Evolutionary conservation across 257 asterid genomes (phyloP), one percentile per base, ranked within the genome.

Genomic region (Solanum bulbocastanum): DNA sequence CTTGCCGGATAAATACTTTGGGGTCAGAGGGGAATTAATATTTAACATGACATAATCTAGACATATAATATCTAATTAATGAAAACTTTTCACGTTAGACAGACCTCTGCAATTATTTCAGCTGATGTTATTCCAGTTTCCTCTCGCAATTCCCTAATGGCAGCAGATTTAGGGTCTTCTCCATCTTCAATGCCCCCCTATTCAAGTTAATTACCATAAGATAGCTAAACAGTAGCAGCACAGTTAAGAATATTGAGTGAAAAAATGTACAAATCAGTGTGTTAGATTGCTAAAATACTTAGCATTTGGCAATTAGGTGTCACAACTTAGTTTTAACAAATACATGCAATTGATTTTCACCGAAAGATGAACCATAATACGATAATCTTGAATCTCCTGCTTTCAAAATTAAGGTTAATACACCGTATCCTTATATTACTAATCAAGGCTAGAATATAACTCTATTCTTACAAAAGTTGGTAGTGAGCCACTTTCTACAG

Each of bases 141-240:
- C 90, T 97, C 98, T 90, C 90, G 92, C 93, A 97, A 83, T 93
- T 96, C 98, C 90, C 99, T 93, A 75, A 93, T 88, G 71, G 99
- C 99, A 66, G 99, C 99, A 90, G 98, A 86, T 87, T 91, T 95
- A 69, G 99, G 98, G 79, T 96, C 99, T 90, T 97, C 99, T 4
- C 97, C 98, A 87, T 96, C 98, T 92, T 97, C 99, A 89, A 97
- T 96, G 23, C 98, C 98, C 27, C 99, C 99, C 99, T 96, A 75
- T 46, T 44, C 39, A 84, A 71, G 86, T 83, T 75, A 86, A 74
- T 13, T 72, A 69, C 37, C 66, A 81, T 44, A 7, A 75, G 87
- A 65, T 68, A 58, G 72, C 49, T 73, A 68, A 30, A 60, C 5
- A 78, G 33, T 86, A 44, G 27, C 62, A 44, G 85, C 85, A 79